Base-by-base conservation (phyloP, 1,139 yeast species). In the Magnusiomyces ingens region DNA sequence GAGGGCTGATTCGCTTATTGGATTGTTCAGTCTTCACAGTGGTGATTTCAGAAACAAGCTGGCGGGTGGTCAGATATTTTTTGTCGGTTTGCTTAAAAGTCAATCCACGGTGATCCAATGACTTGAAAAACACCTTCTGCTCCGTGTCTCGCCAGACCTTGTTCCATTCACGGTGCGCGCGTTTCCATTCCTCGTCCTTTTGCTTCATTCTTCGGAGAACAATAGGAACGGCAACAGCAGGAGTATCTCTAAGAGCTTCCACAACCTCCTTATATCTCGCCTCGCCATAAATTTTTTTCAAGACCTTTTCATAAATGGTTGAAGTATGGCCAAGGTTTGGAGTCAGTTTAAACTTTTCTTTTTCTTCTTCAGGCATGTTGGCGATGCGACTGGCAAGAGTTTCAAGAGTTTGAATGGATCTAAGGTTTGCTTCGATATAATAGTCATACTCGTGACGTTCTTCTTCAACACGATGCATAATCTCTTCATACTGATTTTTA, bases 101-200 rank as follows among this genome's bases (percentile, higher is more conserved):
- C 62, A 93, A 77, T 1, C 99, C 99, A 60, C 91, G 76, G 68
- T 94, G 99, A 67, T 93, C 99, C 62, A 93, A 76, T 2, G 96
- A 87, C 70, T 93, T 94, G 75, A 82, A 88, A 68, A 86, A 91
- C 0, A 90, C 96, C 65, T 90, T 91, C 66, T 90, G 96, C 67
- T 94, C 99, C 73, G 95, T 83, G 70, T 93, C 99, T 65, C 99
- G 82, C 99, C 99, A 93, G 29, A 91, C 96, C 68, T 93, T 93
- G 70, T 93, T 93, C 99, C 99, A 93, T 69, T 94, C 99, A 62
- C 99, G 81, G 65, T 93, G 99, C 1, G 97, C 93, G 60, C 97
- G 82, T 69, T 91, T 88, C 99, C 99, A 93, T 70, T 93, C 99
- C 71, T 93, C 98, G 68, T 94, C 99, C 71, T 93, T 93, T 71